phyloP scores from a whole-genome alignment of 331 rosid genomes.

The Telfairia occidentalis region DNA sequence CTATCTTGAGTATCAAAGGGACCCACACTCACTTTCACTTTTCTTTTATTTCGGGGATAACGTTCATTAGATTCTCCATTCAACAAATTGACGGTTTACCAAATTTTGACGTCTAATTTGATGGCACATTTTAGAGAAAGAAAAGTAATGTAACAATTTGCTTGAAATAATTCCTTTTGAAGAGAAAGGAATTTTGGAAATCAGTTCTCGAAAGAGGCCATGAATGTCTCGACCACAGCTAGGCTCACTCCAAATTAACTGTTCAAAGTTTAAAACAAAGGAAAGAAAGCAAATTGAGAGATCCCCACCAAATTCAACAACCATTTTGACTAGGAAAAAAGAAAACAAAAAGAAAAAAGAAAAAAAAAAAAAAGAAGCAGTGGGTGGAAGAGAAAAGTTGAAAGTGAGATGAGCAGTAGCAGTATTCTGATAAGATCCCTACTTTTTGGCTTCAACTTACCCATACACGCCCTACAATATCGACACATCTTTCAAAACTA shows the following conservation, averaged over 20 bases:
- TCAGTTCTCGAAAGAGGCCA: background rate
- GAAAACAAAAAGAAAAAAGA: too few relatives aligned
- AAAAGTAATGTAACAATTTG: too few relatives aligned
- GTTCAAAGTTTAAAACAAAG: background rate
- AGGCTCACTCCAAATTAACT: background rate
- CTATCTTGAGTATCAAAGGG: too few relatives aligned
- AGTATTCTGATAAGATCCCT: constrained; percentile 13
- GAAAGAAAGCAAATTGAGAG: background rate
- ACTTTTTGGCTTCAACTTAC: background rate
- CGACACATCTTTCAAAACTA: background rate
- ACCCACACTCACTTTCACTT: too few relatives aligned
- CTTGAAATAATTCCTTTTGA: too few relatives aligned
- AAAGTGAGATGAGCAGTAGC: background rate
- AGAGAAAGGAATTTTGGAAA: background rate
- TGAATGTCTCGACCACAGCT: background rate
- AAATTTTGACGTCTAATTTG: too few relatives aligned
- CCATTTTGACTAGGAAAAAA: background rate
- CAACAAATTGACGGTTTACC: too few relatives aligned
- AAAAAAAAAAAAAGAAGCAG: too few relatives aligned
- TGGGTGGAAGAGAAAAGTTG: background rate
- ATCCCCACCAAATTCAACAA: background rate
- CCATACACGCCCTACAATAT: background rate
- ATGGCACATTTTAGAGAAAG: too few relatives aligned
- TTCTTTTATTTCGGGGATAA: too few relatives aligned
- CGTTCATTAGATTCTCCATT: too few relatives aligned